A percentile compares a stretch with the other conserved stretches of the same genome.
Evolutionary conservation across 2,329 filamentous ascomycete genomes (phyloP).

Genomic region (Xylaria sp.): DNA sequence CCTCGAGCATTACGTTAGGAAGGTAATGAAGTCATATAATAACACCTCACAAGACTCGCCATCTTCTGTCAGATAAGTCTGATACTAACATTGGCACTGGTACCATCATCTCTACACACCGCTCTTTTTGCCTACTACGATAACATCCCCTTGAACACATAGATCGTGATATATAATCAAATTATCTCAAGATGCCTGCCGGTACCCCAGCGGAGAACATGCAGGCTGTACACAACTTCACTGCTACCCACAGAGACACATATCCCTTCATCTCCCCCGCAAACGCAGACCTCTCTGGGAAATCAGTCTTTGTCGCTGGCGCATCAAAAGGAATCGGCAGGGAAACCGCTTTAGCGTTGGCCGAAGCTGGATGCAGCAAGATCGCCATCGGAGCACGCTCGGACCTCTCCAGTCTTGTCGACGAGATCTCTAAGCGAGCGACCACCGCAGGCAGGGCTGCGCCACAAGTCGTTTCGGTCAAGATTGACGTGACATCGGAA

Average conservation of each 20-base stretch:
- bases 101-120: background rate
- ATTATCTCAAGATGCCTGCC: conserved; percentile 27
- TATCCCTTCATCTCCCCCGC: conserved; percentile 47
- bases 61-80: background rate
- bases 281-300: conserved; percentile 42
- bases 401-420: conserved; percentile 53
- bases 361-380: conserved; percentile 57
- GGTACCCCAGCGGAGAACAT: conserved; percentile 20
- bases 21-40: background rate
- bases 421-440: conserved; percentile 52
- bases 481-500: conserved; percentile 50
- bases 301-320: conserved; percentile 59
- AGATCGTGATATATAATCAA: background rate
- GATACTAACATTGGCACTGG: background rate
- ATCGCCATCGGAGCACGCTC: conserved; percentile 64
- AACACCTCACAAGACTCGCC: background rate
- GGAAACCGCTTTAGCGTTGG: conserved; percentile 60
- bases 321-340: conserved; percentile 61
- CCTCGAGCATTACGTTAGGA: background rate
- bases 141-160: background rate
- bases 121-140: background rate
- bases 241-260: conserved; percentile 45
- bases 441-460: conserved; percentile 41
- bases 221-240: conserved; percentile 31
- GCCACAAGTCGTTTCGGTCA: conserved; percentile 47